Base-by-base conservation (phyloP, 345 rosid species). In the Brassica rapa region DNA sequence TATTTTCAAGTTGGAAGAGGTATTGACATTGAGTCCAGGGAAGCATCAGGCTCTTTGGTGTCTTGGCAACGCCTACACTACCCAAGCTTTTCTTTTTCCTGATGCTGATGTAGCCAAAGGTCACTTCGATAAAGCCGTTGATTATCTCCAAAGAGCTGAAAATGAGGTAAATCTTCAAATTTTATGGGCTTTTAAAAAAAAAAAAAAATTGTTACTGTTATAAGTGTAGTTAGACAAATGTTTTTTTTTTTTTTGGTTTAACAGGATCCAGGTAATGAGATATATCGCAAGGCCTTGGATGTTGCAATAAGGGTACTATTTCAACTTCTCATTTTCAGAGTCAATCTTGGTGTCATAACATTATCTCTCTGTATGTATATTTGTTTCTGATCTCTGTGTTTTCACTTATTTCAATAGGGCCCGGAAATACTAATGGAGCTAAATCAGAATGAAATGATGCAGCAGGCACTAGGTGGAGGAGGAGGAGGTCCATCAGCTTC, bases 31-130 rank as follows among this genome's bases (percentile, higher is more conserved):
- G 74, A 75, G 77, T 62, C 93, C 98, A 19, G 84, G 77, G 68
- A 89, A 78, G 75, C 97, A 87, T 71, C 92, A 95, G 57, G 82
- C 98, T 25, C 72, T 90, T 10, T 95, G 99, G 98, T 93, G 88
- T 82, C 39, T 91, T 62, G 99, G 98, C 55, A 95, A 93, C 81
- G 99, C 98, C 21, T 85, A 88, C 71, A 89, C 97, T 37, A 90
- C 98, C 25, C 81, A 67, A 62, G 99, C 92, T 0, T 95, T 95
- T 83, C 82, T 93, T 69, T 86, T 77, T 70, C 83, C 83, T 0
- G 95, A 91, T 53, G 55, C 69, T 71, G 90, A 83, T 56, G 97
- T 85, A 80, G 97, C 98, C 23, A 83, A 70, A 71, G 86, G 12
- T n/a, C 79, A 60, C 79, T 93, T 95, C 46, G 90, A 86, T 8